Conservation (phyloP, 805 yeast genomes). For the Cyberlindnera suaveolens region DNA sequence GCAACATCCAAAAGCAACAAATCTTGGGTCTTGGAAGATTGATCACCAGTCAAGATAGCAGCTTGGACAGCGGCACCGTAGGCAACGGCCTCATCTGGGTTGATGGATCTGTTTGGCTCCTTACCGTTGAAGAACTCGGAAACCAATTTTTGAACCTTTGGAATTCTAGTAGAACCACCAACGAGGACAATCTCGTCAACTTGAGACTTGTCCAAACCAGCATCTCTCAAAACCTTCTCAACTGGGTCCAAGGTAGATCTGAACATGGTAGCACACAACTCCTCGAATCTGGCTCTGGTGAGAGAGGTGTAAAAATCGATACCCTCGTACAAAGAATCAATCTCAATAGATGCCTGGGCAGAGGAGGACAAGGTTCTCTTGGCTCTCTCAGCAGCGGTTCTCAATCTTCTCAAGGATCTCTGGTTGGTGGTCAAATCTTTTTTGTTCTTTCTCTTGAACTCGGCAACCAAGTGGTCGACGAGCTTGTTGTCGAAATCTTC, state of each 20-base stretch:
- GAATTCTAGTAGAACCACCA: conserved; percentile 98
- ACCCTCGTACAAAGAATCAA: conserved; percentile 93
- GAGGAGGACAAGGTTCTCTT: conserved; percentile 97
- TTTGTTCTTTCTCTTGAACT: conserved; percentile 96
- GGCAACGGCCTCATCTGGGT: conserved; percentile 99
- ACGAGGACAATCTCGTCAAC: conserved; percentile 91
- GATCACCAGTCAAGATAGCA: conserved; percentile 93
- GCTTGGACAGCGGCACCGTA: conserved; percentile 99
- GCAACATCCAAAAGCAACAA: conserved; percentile 92
- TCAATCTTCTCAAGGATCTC: conserved; percentile 95
- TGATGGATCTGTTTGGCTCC: conserved; percentile 93
- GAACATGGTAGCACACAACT: conserved; percentile 88
- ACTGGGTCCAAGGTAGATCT: conserved; percentile 93
- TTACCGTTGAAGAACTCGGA: conserved; percentile 96
- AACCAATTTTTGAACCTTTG: conserved; percentile 91
- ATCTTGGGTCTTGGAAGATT: conserved; percentile 94
- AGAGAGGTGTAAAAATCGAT: conserved; percentile 92
- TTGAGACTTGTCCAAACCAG: conserved; percentile 83
- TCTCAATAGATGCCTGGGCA: conserved; percentile 91
- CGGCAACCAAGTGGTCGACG: conserved; percentile 86
- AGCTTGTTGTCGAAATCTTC: conserved; percentile 50
- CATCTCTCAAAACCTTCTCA: conserved; percentile 87
- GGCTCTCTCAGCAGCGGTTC: conserved; percentile 45
- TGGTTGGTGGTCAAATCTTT: conserved; percentile 87
- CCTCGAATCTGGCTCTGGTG: conserved; percentile 97